phyloP scores from a whole-genome alignment of 75 land plant genomes.

The Azolla pinnata region DNA sequence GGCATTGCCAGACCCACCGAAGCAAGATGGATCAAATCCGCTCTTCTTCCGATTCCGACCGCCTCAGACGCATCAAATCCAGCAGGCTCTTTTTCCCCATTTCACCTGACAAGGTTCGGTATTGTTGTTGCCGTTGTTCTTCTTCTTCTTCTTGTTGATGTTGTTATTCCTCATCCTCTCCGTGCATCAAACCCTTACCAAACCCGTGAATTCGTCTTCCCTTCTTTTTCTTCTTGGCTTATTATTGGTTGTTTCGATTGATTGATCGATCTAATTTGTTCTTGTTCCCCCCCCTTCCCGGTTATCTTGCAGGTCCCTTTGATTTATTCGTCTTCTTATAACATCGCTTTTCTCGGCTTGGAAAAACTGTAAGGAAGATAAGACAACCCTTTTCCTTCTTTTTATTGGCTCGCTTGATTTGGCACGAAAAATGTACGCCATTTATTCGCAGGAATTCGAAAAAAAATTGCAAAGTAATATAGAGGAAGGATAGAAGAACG shows the following conservation, averaged over 20 bases:
- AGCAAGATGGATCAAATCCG: no score
- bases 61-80: conserved; percentile 46
- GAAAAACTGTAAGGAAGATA: conserved; percentile 95
- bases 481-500: no score
- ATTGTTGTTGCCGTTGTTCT: no score
- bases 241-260: no score
- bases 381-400: neutral
- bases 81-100: conserved; percentile 70
- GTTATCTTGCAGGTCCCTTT: conserved; percentile 58
- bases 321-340: conserved; percentile 62
- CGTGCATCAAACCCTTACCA: no score
- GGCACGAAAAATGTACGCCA: neutral
- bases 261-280: no score
- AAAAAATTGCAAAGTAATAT: no score
- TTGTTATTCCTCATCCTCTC: no score
- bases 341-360: conserved; percentile 74
- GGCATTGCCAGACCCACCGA: no score
- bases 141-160: conserved; percentile 1
- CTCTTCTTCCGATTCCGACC: conserved; percentile 18
- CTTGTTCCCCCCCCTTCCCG: neutral
- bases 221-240: no score
- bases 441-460: neutral
- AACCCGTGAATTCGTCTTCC: no score
- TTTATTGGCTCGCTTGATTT: neutral
- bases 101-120: conserved; percentile 47